Conservation (phyloP, 2,329 filamentous ascomycete genomes). For the Paramyrothecium sp. region DNA sequence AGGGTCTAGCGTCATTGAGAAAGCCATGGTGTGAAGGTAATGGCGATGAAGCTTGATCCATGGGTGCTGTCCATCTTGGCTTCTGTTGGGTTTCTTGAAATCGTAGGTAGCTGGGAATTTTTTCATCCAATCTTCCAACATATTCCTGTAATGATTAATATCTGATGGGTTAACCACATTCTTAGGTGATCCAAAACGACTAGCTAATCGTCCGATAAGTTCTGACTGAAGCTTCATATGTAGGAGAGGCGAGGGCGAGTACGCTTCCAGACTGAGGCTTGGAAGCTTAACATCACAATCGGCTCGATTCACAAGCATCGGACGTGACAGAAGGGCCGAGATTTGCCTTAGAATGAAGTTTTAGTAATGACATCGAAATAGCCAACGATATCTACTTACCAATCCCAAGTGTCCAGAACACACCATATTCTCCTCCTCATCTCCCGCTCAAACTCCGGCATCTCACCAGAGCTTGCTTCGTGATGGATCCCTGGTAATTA, state of each 20-base stretch:
- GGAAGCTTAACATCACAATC: slow-evolving; percentile 30
- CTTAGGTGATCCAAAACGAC: slow-evolving; percentile 26
- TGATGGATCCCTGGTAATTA: slow-evolving; percentile 24
- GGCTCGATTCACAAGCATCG: slow-evolving; percentile 31
- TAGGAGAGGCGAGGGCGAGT: slow-evolving; percentile 27
- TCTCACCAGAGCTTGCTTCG: slow-evolving; percentile 20
- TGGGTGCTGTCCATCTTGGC: slow-evolving; percentile 35
- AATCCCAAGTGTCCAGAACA: slow-evolving; percentile 35
- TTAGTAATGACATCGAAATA: neutral
- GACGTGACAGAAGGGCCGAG: slow-evolving; percentile 28
- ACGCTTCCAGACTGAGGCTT: slow-evolving; percentile 28
- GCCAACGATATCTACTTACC: slow-evolving; percentile 18
- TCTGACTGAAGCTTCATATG: slow-evolving; percentile 35
- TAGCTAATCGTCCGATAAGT: slow-evolving; percentile 27
- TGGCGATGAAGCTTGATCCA: slow-evolving; percentile 46
- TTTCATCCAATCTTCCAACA: slow-evolving; percentile 40
- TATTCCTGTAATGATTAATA: slow-evolving; percentile 26
- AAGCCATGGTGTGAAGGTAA: slow-evolving; percentile 41
- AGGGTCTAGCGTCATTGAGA: slow-evolving; percentile 43
- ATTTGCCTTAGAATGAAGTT: slow-evolving; percentile 28
- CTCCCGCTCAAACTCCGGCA: slow-evolving; percentile 33
- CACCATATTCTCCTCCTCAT: slow-evolving; percentile 35
- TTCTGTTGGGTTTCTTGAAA: slow-evolving; percentile 36
- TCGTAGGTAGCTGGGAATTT: slow-evolving; percentile 40
- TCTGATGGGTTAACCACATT: slow-evolving; percentile 25